phyloP scores from a whole-genome alignment of 805 yeast genomes.

The Candida tammaniensis region DNA sequence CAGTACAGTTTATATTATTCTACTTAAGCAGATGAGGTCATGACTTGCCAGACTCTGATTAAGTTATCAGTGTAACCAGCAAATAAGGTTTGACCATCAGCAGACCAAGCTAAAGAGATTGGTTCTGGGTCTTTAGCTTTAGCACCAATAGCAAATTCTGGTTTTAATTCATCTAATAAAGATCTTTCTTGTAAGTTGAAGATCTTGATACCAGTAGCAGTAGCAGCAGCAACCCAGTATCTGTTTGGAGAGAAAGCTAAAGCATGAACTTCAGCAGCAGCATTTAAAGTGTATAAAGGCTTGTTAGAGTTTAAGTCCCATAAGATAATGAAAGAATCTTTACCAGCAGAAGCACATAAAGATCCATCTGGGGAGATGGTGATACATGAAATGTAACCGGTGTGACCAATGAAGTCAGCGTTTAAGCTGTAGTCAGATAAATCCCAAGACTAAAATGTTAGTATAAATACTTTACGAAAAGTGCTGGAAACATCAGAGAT shows the following conservation, averaged over 20 bases:
- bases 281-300: conserved; percentile 88
- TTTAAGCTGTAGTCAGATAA: conserved; percentile 75
- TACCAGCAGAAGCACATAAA: conserved; percentile 98
- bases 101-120: conserved; percentile 98
- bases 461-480: conserved; percentile 27
- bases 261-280: conserved; percentile 96
- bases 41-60: conserved; percentile 99
- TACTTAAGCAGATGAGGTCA: conserved; percentile 67
- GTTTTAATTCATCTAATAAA: conserved; percentile 95
- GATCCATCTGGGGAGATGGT: conserved; percentile 99
- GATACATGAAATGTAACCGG: conserved; percentile 96
- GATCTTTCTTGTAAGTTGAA: conserved; percentile 94
- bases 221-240: conserved; percentile 99
- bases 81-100: conserved; percentile 98
- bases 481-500: conserved; percentile 71
- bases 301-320: conserved; percentile 91
- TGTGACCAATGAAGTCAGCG: conserved; percentile 99
- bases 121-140: conserved; percentile 98
- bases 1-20: background rate
- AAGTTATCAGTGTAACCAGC: conserved; percentile 99
- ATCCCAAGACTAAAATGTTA: conserved; percentile 87
- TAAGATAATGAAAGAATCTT: conserved; percentile 97
- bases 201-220: conserved; percentile 96
- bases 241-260: conserved; percentile 99
- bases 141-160: conserved; percentile 86